Percentiles rank a stretch among this genome's conserved stretches.
These are phyloP conservation scores for Penicillium sp. DNA, from an alignment of 2,329 filamentous ascomycete species.

Conservation along the genomic window DNA sequence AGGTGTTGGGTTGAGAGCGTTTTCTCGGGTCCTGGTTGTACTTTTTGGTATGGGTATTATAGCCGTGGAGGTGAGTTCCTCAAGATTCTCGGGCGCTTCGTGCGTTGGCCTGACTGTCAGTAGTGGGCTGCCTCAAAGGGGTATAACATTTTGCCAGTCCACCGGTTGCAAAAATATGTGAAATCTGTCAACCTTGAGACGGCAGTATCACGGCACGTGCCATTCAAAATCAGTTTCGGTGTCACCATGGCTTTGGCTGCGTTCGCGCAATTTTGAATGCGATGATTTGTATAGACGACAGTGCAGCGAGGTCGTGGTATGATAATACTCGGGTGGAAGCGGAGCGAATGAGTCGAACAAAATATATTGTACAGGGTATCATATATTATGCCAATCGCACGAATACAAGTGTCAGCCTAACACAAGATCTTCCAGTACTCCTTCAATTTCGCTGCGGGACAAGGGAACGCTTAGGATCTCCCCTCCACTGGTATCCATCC, in stretches of 20 bases:
- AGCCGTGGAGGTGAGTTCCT: slow-evolving; percentile 46
- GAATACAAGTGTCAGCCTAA: slow-evolving; percentile 33
- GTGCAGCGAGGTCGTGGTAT: neutral
- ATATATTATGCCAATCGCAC: slow-evolving; percentile 29
- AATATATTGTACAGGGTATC: slow-evolving; percentile 38
- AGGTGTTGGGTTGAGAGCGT: slow-evolving; percentile 50
- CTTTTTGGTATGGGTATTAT: slow-evolving; percentile 51
- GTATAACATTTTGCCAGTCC: slow-evolving; percentile 50
- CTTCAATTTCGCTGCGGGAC: slow-evolving; percentile 84
- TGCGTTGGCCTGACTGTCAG: neutral
- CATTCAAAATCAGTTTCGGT: slow-evolving; percentile 54
- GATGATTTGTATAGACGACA: neutral
- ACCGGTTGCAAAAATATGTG: slow-evolving; percentile 47
- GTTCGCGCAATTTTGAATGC: slow-evolving; percentile 47
- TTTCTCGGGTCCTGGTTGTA: slow-evolving; percentile 50
- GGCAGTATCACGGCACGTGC: slow-evolving; percentile 44
- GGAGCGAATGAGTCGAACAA: neutral
- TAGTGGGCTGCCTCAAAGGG: slow-evolving; percentile 53
- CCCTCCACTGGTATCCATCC: slow-evolving; percentile 82
- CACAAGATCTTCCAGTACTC: slow-evolving; percentile 77
- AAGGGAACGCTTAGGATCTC: slow-evolving; percentile 88
- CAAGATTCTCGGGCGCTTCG: neutral
- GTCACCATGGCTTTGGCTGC: slow-evolving; percentile 51
- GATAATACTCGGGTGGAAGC: neutral
- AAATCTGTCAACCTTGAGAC: slow-evolving; percentile 46